Conservation (phyloP, 768 basidiomycete species). For the Leccinum subgranulosum region DNA sequence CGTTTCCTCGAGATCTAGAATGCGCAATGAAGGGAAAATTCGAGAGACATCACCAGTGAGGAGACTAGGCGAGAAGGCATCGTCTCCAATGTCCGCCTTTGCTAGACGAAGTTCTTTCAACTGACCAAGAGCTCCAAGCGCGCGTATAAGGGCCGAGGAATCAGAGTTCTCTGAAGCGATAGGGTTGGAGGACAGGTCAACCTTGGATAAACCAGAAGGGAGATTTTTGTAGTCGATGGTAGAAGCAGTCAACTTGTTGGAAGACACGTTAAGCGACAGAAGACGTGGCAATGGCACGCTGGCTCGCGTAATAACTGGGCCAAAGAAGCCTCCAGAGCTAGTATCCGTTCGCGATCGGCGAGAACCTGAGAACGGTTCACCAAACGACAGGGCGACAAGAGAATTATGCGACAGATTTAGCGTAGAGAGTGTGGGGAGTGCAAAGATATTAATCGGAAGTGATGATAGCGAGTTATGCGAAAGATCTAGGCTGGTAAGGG, state of each 20-base stretch:
- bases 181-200: constrained; percentile 69
- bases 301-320: constrained; percentile 59
- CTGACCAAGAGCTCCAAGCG: constrained; percentile 44
- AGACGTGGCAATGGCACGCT: constrained; percentile 65
- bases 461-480: constrained; percentile 67
- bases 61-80: constrained; percentile 45
- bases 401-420: constrained; percentile 74
- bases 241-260: constrained; percentile 59
- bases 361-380: constrained; percentile 46
- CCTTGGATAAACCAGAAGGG: constrained; percentile 52
- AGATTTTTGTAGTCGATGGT: constrained; percentile 51
- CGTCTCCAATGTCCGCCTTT: constrained; percentile 57
- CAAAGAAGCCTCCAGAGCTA: constrained; percentile 57
- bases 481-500: constrained; percentile 65
- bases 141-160: constrained; percentile 37
- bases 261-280: constrained; percentile 56
- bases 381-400: constrained; percentile 59
- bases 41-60: constrained; percentile 12
- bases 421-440: constrained; percentile 61
- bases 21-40: constrained; percentile 49
- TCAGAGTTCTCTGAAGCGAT: constrained; percentile 40
- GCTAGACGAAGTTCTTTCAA: constrained; percentile 59
- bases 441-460: constrained; percentile 62
- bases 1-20: constrained; percentile 70
- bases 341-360: constrained; percentile 23